Evolutionary conservation across 768 basidiomycete species (phyloP), one percentile per base, ranked within the genome.

Genomic region (Phlegmacium glaucopus): DNA sequence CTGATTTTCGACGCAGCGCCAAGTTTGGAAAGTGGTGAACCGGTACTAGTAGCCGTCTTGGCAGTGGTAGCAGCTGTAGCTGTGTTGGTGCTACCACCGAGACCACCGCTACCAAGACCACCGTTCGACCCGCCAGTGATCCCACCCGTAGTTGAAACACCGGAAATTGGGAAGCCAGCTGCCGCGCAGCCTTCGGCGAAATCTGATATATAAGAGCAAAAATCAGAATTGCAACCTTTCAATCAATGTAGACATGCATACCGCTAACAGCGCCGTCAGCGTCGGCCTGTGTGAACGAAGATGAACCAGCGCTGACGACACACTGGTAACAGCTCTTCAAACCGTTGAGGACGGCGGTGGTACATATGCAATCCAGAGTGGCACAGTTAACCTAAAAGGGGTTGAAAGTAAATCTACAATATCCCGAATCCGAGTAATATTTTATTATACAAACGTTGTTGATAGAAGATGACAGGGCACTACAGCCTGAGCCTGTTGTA

Each of bases 331-430:
- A 59, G 10, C 30, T 10, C 16, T 52, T 47, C 27, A 56, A n/a
- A 0, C 41, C 43, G 12, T 29, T 49, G 9, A 30, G 48, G 29
- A 54, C 30, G 5, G 43, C 18, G 32, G 18, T 22, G 4, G 55
- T 50, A 46, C 58, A 59, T 12, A 54, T 12, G 39, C 58, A 59
- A 11, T 39, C 43, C n/a, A 54, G 47, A 4, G 41, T 27, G 8
- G 39, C 30, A 40, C 57, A 58, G 16, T 22, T 43, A 15, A 13
- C 32, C 37, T 44, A 22, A n/a, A n/a, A 12, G 25, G 2, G 22
- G 22, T 22, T 22, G 22, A 22, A 22, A 5, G 22, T 22, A 5
- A 22, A 5, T 22, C n/a, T 22, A 2, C 22, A 22, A 22, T 22
- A 5, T 22, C 22, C 35, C 5, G 35, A 37, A 37, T 10, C n/a